Evolutionary conservation across 768 basidiomycete genomes (phyloP).

Genomic region (Tulasnella sp.): DNA sequence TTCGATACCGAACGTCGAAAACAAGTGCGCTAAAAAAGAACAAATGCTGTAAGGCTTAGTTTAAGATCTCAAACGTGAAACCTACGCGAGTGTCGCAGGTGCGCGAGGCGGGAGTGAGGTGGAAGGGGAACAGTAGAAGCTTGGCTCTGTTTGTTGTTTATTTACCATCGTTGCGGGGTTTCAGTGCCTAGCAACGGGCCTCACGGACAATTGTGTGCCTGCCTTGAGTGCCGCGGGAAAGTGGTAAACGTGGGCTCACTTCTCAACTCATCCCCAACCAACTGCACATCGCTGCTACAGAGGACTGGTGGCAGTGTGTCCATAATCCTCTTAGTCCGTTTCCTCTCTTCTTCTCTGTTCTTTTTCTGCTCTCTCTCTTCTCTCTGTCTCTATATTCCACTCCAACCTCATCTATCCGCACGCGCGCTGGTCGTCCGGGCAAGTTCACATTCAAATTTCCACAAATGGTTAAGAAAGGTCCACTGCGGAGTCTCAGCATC

Average conservation of each 20-base stretch:
- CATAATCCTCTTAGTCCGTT: background rate
- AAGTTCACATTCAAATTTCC: constrained; percentile 13
- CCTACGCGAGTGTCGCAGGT: background rate
- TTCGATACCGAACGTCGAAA: background rate
- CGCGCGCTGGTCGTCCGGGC: constrained; percentile 20
- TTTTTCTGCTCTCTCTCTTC: background rate
- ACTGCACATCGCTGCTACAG: background rate
- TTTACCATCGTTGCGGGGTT: background rate
- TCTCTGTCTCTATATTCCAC: constrained; percentile 12
- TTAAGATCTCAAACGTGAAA: background rate
- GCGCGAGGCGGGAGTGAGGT: constrained; percentile 9
- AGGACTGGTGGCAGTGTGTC: background rate
- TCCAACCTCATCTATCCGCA: background rate
- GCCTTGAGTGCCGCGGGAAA: constrained; percentile 8
- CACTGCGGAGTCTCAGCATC: constrained; percentile 20
- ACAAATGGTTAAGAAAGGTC: constrained; percentile 26
- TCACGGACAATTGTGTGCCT: constrained; percentile 2
- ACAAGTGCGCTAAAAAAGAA: background rate
- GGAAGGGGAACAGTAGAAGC: background rate
- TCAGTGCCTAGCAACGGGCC: constrained; percentile 7
- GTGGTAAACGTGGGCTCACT: background rate
- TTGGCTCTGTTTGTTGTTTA: background rate
- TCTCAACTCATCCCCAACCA: constrained; percentile 8
- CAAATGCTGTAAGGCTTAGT: background rate
- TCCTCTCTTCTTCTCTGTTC: background rate